These are phyloP conservation scores for Mycena capillaripes DNA, from an alignment of 768 basidiomycete genomes.

Conservation along the genomic window DNA sequence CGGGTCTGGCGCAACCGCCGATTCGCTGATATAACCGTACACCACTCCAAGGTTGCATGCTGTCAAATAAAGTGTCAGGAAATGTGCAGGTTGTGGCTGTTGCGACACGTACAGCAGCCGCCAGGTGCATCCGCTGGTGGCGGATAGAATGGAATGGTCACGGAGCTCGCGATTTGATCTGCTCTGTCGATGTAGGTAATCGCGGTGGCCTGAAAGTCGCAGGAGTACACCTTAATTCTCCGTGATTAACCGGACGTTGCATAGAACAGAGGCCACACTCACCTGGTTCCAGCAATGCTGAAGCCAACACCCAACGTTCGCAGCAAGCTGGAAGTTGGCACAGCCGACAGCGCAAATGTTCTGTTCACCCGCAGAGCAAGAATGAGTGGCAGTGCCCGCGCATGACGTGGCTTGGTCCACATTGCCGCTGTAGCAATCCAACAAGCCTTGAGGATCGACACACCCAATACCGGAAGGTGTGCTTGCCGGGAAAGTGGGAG, in stretches of 20 bases:
- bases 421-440: slow-evolving; percentile 17
- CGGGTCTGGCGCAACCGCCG: slow-evolving; percentile 5
- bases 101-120: slow-evolving; percentile 7
- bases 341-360: neutral
- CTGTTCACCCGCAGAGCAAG: neutral
- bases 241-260: neutral
- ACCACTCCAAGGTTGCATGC: slow-evolving; percentile 16
- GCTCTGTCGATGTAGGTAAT: slow-evolving; percentile 9
- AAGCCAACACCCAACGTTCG: slow-evolving; percentile 18
- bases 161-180: slow-evolving; percentile 10
- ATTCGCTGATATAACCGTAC: slow-evolving; percentile 11
- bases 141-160: slow-evolving; percentile 16
- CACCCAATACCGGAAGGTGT: slow-evolving; percentile 18
- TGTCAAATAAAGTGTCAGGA: neutral
- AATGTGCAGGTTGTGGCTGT: neutral
- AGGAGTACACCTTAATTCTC: slow-evolving; percentile 13
- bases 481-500: slow-evolving; percentile 5
- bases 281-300: slow-evolving; percentile 21
- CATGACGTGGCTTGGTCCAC: slow-evolving; percentile 13
- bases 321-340: slow-evolving; percentile 12
- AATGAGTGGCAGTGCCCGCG: neutral
- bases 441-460: slow-evolving; percentile 16
- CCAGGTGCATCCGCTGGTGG: slow-evolving; percentile 12
- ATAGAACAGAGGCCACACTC: neutral
- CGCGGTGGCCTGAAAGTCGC: slow-evolving; percentile 17